Base-by-base conservation (phyloP, 169 alveolate species). In the Eimeria tenella region DNA sequence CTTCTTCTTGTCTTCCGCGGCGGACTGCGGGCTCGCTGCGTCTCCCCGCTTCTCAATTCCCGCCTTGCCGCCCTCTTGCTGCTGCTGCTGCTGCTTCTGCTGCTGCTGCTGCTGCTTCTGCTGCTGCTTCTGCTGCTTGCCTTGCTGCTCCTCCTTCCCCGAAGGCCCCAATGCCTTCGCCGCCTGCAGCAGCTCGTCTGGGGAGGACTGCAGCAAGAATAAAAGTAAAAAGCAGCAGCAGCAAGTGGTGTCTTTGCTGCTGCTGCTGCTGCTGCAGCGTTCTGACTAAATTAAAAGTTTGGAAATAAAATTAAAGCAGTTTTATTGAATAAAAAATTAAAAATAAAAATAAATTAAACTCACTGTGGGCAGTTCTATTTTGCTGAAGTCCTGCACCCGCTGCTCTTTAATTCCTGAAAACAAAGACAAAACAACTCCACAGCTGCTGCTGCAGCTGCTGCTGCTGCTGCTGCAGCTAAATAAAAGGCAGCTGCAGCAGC, bases 21-120 rank as follows among this genome's bases (percentile, higher is more conserved):
- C 75, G 19, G 75, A 9, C n/a, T 65, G 9, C 42, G 65, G 65
- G 17, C 13, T n/a, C 25, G 31, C 75, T 17, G 75, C 75, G 75
- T 65, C 75, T 17, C 25, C 75, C 4, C 75, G 75, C 31, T 65
- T 65, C 31, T 65, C 75, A 19, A 6, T 10, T 3, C 21, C 68
- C 1, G 19, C 21, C 19, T 58, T 58, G 21, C 68, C 68, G 21
- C 19, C 68, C 2, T 3, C 21, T 10, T 58, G 68, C 68, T 58
- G 25, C 31, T 65, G 21, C 75, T 21, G 75, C 75, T 65, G 75
- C 75, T 65, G 75, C 75, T n/a, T n/a, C n/a, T 21, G 75, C 75
- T 65, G 4, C 31, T 21, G 49, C 31, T 65, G n/a, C 19, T 15
- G 31, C 75, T 65, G 49, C 75, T 65, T 65, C 75, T 58, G 65